A percentile compares a stretch with the other conserved stretches of the same genome.
Evolutionary conservation across 352 stramenopile genomes (phyloP).

Genomic region (Phytophthora colocasiae): DNA sequence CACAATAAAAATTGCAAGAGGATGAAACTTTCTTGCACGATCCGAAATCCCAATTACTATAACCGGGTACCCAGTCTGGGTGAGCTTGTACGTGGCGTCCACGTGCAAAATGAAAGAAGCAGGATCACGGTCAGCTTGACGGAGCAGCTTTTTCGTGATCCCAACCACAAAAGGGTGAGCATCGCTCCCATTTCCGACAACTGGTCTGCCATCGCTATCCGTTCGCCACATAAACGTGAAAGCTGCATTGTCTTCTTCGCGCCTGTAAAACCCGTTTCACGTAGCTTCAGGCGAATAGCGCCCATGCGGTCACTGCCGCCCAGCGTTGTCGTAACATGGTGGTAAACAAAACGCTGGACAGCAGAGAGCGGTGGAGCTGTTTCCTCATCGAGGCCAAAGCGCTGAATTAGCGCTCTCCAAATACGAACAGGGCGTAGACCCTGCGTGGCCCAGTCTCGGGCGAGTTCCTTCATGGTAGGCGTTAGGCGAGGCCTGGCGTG

Average conservation of each 20-base stretch:
- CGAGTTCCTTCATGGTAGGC: conserved; percentile 1
- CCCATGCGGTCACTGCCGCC: conserved; percentile 4
- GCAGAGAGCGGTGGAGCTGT: not conserved
- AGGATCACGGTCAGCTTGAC: conserved; percentile 5
- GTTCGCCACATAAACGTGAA: conserved; percentile 10
- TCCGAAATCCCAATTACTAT: conserved; percentile 25
- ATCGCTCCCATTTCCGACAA: conserved; percentile 1
- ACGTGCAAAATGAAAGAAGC: conserved; percentile 17
- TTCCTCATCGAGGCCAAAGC: conserved; percentile 1
- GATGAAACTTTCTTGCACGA: conserved; percentile 12
- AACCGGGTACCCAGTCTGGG: too few species aligned
- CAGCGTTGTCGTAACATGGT: conserved; percentile 1
- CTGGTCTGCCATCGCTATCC: not conserved
- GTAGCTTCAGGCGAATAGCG: conserved; percentile 2
- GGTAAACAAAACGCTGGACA: conserved; percentile 18
- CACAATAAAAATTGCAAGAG: conserved; percentile 23
- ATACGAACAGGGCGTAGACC: conserved; percentile 1
- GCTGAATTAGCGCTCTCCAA: not conserved
- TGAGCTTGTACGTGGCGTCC: conserved; percentile 26
- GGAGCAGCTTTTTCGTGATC: conserved; percentile 3
- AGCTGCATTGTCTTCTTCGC: not conserved
- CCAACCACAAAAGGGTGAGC: not conserved
- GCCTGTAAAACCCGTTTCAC: not conserved
- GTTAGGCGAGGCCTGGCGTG: conserved; percentile 2
- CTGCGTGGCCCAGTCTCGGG: conserved; percentile 5